Percentiles rank a stretch among this genome's conserved stretches.
Conservation (phyloP, 2,329 filamentous ascomycete genomes). For the Sporothrix humicola region DNA sequence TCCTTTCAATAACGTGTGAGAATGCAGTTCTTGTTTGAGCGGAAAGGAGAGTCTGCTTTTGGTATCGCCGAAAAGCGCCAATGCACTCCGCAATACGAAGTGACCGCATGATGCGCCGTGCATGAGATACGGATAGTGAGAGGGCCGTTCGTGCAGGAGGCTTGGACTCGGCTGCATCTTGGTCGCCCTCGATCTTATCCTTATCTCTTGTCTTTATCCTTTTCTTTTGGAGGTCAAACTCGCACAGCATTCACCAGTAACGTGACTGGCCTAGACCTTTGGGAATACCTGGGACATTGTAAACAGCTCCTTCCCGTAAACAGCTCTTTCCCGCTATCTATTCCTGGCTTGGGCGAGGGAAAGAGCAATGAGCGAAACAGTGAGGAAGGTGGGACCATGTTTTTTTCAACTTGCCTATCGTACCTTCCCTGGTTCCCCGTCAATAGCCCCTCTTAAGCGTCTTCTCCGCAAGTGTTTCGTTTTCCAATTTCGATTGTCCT, state of each 20-base stretch:
- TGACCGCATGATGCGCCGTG: constrained; percentile 3
- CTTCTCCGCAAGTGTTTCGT: constrained; percentile 4
- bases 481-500: constrained; percentile 17
- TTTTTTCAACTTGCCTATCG: constrained; percentile 24
- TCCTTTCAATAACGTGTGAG: not conserved
- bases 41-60: not conserved
- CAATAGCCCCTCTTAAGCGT: not conserved
- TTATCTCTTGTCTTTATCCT: not conserved
- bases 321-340: constrained; percentile 19
- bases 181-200: not conserved
- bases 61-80: not conserved
- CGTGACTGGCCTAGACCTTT: constrained; percentile 8
- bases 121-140: constrained; percentile 15
- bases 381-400: constrained; percentile 8
- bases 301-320: not conserved
- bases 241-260: constrained; percentile 13
- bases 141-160: not conserved
- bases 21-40: not conserved
- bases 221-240: not conserved
- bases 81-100: constrained; percentile 16
- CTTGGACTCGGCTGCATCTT: not conserved
- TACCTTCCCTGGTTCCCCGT: constrained; percentile 8
- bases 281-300: not conserved
- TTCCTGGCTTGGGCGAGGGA: not conserved
- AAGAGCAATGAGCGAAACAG: not conserved